A percentile compares a stretch with the other conserved stretches of the same genome.
Evolutionary conservation across 1,139 yeast species (phyloP).

Genomic region (Taphrina wiesneri): DNA sequence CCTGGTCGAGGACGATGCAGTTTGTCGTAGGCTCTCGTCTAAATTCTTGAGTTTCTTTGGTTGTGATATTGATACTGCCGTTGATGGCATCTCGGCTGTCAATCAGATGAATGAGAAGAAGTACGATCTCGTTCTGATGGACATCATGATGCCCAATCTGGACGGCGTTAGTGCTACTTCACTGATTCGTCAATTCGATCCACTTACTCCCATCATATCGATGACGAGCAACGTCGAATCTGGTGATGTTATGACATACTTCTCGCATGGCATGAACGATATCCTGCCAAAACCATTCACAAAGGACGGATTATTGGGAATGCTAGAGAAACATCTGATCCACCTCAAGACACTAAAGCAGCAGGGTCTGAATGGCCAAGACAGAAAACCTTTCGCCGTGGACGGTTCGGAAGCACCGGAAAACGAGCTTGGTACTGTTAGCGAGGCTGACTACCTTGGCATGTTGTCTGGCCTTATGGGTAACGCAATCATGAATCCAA

Average conservation of each 20-base stretch:
- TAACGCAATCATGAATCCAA: background rate
- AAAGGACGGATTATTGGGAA: constrained; percentile 74
- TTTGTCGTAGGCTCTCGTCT: constrained; percentile 58
- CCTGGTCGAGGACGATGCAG: constrained; percentile 82
- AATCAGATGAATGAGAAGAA: constrained; percentile 60
- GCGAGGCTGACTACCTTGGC: constrained; percentile 30
- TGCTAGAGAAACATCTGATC: constrained; percentile 66
- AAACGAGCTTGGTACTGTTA: constrained; percentile 4
- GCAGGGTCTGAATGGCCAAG: constrained; percentile 43
- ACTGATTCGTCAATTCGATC: constrained; percentile 78
- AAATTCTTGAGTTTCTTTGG: constrained; percentile 84
- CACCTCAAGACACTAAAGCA: constrained; percentile 43
- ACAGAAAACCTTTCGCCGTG: constrained; percentile 48
- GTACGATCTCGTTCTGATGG: constrained; percentile 79
- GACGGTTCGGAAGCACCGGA: background rate
- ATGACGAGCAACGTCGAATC: constrained; percentile 90
- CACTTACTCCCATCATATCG: constrained; percentile 83
- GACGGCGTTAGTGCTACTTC: constrained; percentile 94
- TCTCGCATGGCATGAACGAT: constrained; percentile 84
- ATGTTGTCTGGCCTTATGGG: constrained; percentile 34
- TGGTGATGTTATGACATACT: constrained; percentile 74
- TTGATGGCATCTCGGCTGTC: constrained; percentile 88
- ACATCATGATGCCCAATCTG: constrained; percentile 88
- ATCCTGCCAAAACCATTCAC: constrained; percentile 90
- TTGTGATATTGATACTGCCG: constrained; percentile 86